A percentile compares a stretch with the other conserved stretches of the same genome.
Conservation (phyloP, 768 basidiomycete genomes). For the Psilocybe subaeruginosa region DNA sequence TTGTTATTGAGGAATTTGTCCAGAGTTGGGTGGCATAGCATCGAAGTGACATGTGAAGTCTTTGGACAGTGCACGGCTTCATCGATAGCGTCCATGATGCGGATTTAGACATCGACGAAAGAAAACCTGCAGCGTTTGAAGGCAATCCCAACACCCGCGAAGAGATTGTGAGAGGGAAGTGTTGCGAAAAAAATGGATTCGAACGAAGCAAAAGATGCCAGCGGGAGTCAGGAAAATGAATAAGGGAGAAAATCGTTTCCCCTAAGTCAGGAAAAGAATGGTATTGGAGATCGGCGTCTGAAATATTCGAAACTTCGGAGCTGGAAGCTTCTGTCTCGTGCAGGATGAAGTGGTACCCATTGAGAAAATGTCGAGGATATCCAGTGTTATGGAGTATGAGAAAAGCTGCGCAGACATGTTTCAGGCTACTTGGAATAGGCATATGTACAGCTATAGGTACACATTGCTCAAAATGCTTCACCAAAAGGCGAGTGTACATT, state of each 20-base stretch:
- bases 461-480: background rate
- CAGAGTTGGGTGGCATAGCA: background rate
- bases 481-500: background rate
- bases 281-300: no score
- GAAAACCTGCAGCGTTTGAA: no score
- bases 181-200: background rate
- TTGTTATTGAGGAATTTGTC: background rate
- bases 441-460: background rate
- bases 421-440: background rate
- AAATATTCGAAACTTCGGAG: background rate
- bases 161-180: background rate
- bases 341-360: constrained; percentile 9
- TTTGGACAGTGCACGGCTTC: background rate
- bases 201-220: background rate
- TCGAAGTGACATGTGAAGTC: background rate
- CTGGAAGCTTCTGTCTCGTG: background rate
- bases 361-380: constrained; percentile 13
- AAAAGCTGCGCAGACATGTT: background rate
- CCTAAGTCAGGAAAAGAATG: background rate
- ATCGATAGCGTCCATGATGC: background rate
- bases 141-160: no score
- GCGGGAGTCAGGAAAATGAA: background rate
- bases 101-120: background rate
- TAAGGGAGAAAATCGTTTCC: background rate
- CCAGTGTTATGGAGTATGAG: constrained; percentile 1